A percentile compares a stretch with the other conserved stretches of the same genome.
Evolutionary conservation across 768 basidiomycete genomes (phyloP).

Genomic region (Hericium rajendrae): DNA sequence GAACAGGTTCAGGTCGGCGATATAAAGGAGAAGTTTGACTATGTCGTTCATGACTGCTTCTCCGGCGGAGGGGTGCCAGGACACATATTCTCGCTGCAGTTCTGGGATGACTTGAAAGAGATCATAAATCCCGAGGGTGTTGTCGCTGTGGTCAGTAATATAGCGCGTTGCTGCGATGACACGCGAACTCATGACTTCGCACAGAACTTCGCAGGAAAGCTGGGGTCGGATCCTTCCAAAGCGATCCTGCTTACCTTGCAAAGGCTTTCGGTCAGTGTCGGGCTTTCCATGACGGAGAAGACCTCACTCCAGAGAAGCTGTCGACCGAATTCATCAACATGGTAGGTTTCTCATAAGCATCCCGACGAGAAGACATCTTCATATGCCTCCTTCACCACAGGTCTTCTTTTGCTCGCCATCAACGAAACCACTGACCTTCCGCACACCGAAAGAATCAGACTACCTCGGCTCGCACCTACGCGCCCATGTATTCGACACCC

Average conservation of each 20-base stretch:
- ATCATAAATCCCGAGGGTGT: conserved; percentile 64
- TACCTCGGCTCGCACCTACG: conserved; percentile 64
- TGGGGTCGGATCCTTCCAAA: conserved; percentile 50
- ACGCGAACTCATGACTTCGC: neutral
- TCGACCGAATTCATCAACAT: conserved; percentile 59
- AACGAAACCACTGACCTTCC: conserved; percentile 45
- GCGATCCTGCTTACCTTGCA: conserved; percentile 65
- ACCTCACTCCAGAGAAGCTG: conserved; percentile 34
- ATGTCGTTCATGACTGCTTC: conserved; percentile 87
- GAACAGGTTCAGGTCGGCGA: conserved; percentile 20
- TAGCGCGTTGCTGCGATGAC: neutral
- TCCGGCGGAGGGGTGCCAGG: conserved; percentile 88
- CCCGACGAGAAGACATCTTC: neutral
- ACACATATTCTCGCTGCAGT: conserved; percentile 76
- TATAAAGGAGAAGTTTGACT: conserved; percentile 39
- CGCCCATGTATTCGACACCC: conserved; percentile 41
- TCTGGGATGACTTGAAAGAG: conserved; percentile 64
- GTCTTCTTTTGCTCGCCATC: conserved; percentile 76
- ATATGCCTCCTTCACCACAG: conserved; percentile 26
- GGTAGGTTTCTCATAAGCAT: conserved; percentile 32
- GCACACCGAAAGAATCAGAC: conserved; percentile 42
- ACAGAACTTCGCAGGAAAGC: conserved; percentile 79
- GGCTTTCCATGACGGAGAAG: conserved; percentile 66
- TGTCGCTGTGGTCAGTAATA: conserved; percentile 61
- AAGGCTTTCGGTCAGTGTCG: conserved; percentile 71